These are phyloP conservation scores for Cladophialophora bantiana DNA, from an alignment of 2,329 filamentous ascomycete species.

Conservation along the genomic window DNA sequence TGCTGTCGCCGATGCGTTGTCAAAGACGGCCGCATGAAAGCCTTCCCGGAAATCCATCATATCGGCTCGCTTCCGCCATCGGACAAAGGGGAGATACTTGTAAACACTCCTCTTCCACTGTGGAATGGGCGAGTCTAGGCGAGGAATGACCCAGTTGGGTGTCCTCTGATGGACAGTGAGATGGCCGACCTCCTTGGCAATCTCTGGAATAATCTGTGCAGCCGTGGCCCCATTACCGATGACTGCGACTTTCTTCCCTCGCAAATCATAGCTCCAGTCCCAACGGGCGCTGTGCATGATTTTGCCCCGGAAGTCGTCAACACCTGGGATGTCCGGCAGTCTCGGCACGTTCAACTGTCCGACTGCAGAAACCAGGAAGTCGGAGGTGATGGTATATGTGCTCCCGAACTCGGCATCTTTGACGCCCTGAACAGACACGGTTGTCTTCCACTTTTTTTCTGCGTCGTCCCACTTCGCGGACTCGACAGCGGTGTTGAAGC, in stretches of 20 bases:
- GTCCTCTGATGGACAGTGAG: conserved; percentile 65
- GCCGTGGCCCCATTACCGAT: conserved; percentile 68
- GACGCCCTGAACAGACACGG: conserved; percentile 54
- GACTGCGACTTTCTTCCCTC: conserved; percentile 63
- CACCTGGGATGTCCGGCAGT: conserved; percentile 44
- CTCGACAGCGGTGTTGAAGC: conserved; percentile 65
- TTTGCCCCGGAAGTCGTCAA: conserved; percentile 44
- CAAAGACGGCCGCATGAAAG: conserved; percentile 54
- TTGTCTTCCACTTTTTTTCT: conserved; percentile 52
- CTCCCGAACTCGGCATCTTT: conserved; percentile 64
- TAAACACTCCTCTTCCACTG: conserved; percentile 52
- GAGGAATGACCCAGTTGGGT: conserved; percentile 66
- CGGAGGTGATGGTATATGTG: conserved; percentile 60
- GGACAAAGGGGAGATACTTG: conserved; percentile 59
- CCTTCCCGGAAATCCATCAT: conserved; percentile 64
- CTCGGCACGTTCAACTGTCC: conserved; percentile 65
- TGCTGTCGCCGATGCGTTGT: conserved; percentile 50
- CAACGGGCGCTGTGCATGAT: conserved; percentile 45
- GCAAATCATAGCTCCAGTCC: conserved; percentile 62
- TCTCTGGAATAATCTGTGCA: conserved; percentile 65
- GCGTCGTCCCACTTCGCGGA: conserved; percentile 63
- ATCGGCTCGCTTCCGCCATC: conserved; percentile 57
- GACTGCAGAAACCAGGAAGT: conserved; percentile 65
- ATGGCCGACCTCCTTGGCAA: conserved; percentile 58
- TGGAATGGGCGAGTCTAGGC: conserved; percentile 57